Evolutionary conservation across 306 rosid genomes (phyloP).

Genomic region (Chamaecrista fasciculata): DNA sequence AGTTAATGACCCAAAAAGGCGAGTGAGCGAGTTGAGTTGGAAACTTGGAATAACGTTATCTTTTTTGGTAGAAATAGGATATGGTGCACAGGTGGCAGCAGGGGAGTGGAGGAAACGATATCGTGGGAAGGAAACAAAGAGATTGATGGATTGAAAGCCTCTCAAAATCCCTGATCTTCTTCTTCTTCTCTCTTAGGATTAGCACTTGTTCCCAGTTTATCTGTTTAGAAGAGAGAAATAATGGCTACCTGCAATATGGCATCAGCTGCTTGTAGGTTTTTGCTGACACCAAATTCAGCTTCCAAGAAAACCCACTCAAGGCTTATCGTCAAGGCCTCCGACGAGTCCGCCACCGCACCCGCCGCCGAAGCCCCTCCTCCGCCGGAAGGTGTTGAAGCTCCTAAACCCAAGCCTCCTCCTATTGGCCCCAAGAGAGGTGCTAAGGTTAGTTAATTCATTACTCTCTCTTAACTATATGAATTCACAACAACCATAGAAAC

Average conservation of each 20-base stretch:
- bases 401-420: constrained; percentile 83
- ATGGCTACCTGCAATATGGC: constrained; percentile 70
- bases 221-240: too few relatives aligned
- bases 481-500: too few relatives aligned
- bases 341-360: constrained; percentile 44
- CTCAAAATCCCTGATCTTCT: constrained; percentile 19
- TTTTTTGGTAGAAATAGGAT: constrained; percentile 54
- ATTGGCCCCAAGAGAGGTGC: constrained; percentile 92
- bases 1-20: too few relatives aligned
- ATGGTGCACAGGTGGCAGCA: constrained; percentile 66
- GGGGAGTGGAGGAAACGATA: constrained; percentile 63
- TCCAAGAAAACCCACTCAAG: constrained; percentile 43
- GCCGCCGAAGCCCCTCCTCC: constrained; percentile 41
- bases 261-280: constrained; percentile 78
- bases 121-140: constrained; percentile 16
- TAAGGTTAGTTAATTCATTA: constrained; percentile 43
- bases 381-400: constrained; percentile 35
- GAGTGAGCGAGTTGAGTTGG: background rate
- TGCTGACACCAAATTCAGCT: constrained; percentile 45
- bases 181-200: too few relatives aligned
- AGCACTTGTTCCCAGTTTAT: too few relatives aligned
- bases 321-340: constrained; percentile 63
- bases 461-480: background rate
- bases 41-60: constrained; percentile 48
- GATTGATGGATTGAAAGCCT: constrained; percentile 39